Percentiles rank a stretch among this genome's conserved stretches.
phyloP scores from a whole-genome alignment of 192 early-diverging fungal genomes.

The Umbelopsis isabellina region DNA sequence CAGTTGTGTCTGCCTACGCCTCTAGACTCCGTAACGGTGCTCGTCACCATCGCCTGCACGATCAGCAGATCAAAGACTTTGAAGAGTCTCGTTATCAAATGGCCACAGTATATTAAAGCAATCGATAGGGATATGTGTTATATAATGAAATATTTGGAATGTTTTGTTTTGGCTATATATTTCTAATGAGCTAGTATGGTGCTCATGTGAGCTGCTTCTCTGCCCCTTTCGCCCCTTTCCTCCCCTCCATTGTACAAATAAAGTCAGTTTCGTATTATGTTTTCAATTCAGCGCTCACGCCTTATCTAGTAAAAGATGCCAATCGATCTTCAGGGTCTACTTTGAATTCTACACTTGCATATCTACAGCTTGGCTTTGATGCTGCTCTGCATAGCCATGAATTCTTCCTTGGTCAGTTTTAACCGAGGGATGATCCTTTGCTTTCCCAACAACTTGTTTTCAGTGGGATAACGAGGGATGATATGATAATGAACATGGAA shows the following conservation, averaged over 20 bases:
- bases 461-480: conserved; percentile 20
- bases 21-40: conserved; percentile 36
- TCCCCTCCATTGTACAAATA: conserved; percentile 11
- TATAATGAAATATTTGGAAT: too few species aligned
- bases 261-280: not conserved
- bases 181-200: not conserved
- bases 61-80: conserved; percentile 49
- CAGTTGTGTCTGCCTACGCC: conserved; percentile 38
- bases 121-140: not conserved
- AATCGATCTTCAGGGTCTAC: not conserved
- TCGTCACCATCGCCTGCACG: conserved; percentile 43
- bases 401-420: conserved; percentile 8
- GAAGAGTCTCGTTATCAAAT: conserved; percentile 43
- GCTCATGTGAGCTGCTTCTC: not conserved
- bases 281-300: not conserved
- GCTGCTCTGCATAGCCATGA: not conserved
- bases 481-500: conserved; percentile 31
- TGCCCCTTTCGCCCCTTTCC: not conserved
- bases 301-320: not conserved
- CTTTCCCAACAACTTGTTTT: conserved; percentile 1
- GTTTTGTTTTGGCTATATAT: too few species aligned
- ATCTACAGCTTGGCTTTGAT: not conserved
- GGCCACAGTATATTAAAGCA: conserved; percentile 41
- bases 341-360: not conserved
- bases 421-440: not conserved